Evolutionary conservation across 306 rosid species (phyloP).

Genomic region (Dicorynia guianensis): DNA sequence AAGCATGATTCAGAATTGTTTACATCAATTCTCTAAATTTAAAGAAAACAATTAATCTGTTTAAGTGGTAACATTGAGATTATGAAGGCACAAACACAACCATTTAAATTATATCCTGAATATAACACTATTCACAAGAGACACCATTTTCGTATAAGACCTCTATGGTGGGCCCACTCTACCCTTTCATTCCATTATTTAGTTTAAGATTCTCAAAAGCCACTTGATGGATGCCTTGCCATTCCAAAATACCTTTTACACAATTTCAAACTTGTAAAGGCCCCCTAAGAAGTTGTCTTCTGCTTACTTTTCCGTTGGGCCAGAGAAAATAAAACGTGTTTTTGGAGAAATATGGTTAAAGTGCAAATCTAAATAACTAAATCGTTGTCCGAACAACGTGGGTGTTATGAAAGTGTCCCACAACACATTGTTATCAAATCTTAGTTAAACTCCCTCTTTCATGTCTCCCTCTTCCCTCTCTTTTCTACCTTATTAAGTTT

Average conservation of each 20-base stretch:
- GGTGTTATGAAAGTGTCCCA: constrained; percentile 52
- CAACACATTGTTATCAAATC: constrained; percentile 51
- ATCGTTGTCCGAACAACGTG: constrained; percentile 21
- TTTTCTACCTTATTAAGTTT: constrained; percentile 20
- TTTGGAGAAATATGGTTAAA: background rate
- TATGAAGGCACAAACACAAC: constrained; percentile 2
- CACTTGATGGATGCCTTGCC: no score
- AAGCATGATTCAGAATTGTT: constrained; percentile 45
- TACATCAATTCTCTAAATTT: constrained; percentile 30
- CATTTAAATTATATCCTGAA: constrained; percentile 21
- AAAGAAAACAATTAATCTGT: constrained; percentile 39
- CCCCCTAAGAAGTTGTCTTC: constrained; percentile 60
- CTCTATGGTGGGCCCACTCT: no score
- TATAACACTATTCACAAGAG: background rate
- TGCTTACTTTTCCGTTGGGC: constrained; percentile 46
- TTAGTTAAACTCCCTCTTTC: constrained; percentile 57
- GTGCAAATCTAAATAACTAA: background rate
- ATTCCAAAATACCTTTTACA: constrained; percentile 40
- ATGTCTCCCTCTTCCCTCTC: constrained; percentile 40
- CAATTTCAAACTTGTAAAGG: constrained; percentile 52
- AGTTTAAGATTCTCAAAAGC: no score
- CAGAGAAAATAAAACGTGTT: background rate
- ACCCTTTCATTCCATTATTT: no score
- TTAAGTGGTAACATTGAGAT: background rate
- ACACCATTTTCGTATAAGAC: background rate